Percentiles rank a stretch among this genome's conserved stretches.
Evolutionary conservation across 1,284 basidiomycete species (phyloP).

Genomic region (Gastroboletus turbinatus): DNA sequence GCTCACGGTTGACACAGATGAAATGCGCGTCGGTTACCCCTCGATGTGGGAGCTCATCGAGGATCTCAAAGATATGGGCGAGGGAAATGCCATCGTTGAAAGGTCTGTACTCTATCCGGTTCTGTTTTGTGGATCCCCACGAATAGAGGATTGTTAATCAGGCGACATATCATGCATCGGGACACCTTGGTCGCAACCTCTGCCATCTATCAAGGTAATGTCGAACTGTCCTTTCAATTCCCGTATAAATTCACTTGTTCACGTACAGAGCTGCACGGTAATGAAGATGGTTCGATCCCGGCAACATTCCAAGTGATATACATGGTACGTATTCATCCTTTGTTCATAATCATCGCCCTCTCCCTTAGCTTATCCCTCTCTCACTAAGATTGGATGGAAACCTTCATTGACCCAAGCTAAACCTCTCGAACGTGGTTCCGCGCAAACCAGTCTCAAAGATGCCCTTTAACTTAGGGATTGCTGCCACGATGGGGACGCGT

Average conservation of each 20-base stretch:
- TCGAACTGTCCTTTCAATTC: background rate
- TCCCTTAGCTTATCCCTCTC: background rate
- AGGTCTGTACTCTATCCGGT: conserved; percentile 44
- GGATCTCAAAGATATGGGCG: conserved; percentile 95
- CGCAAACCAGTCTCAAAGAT: conserved; percentile 79
- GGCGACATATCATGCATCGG: conserved; percentile 70
- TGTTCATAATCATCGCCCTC: background rate
- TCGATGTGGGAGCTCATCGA: conserved; percentile 96
- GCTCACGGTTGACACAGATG: conserved; percentile 94
- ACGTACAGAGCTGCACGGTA: conserved; percentile 76
- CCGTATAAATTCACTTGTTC: conserved; percentile 6
- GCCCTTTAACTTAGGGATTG: conserved; percentile 48
- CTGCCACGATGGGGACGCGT: background rate
- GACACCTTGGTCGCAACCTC: conserved; percentile 91
- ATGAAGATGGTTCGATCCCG: conserved; percentile 81
- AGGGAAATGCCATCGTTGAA: conserved; percentile 88
- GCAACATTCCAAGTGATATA: conserved; percentile 97
- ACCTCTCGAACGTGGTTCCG: conserved; percentile 84
- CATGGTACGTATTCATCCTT: conserved; percentile 56
- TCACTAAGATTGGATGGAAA: conserved; percentile 94
- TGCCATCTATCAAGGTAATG: conserved; percentile 86
- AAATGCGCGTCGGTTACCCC: conserved; percentile 89
- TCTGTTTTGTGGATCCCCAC: background rate
- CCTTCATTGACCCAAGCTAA: conserved; percentile 83
- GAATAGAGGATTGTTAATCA: conserved; percentile 27